Conservation (phyloP, 2,329 filamentous ascomycete genomes). For the Penicillium sp. region DNA sequence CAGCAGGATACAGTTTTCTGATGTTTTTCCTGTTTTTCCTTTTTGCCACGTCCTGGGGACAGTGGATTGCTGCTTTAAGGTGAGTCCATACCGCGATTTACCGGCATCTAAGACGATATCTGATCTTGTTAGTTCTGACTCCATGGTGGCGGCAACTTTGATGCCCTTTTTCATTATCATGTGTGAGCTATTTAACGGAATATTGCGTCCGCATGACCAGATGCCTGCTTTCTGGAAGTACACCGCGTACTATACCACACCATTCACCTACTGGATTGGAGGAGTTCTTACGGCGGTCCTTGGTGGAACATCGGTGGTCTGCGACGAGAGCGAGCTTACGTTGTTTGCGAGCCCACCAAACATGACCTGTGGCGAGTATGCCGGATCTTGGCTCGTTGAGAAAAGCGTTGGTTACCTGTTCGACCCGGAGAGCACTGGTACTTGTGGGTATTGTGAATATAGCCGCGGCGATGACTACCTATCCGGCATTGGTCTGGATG, state of each 20-base stretch:
- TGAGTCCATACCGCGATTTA: conserved; percentile 47
- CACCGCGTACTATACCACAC: conserved; percentile 82
- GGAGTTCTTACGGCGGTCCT: conserved; percentile 78
- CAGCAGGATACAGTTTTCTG: conserved; percentile 69
- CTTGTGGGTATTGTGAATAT: conserved; percentile 80
- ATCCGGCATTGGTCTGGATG: conserved; percentile 28
- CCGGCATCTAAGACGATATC: too few relatives aligned
- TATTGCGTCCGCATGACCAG: conserved; percentile 73
- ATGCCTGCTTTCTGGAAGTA: conserved; percentile 77
- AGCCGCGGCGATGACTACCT: conserved; percentile 41
- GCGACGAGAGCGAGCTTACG: conserved; percentile 64
- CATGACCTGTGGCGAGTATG: conserved; percentile 72
- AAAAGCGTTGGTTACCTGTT: conserved; percentile 72
- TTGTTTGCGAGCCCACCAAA: conserved; percentile 65
- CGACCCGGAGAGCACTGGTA: conserved; percentile 57
- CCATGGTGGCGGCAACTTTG: conserved; percentile 74
- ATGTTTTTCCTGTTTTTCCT: conserved; percentile 73
- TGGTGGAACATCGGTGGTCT: conserved; percentile 63
- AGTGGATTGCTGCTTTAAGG: conserved; percentile 73
- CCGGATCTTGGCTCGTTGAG: conserved; percentile 63
- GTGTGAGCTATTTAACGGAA: conserved; percentile 83
- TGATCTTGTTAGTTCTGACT: conserved; percentile 35
- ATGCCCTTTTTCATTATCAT: conserved; percentile 83
- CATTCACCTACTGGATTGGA: conserved; percentile 78
- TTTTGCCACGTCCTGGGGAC: conserved; percentile 70